phyloP scores from a whole-genome alignment of 805 yeast genomes.

The Metschnikowia santaceciliae region DNA sequence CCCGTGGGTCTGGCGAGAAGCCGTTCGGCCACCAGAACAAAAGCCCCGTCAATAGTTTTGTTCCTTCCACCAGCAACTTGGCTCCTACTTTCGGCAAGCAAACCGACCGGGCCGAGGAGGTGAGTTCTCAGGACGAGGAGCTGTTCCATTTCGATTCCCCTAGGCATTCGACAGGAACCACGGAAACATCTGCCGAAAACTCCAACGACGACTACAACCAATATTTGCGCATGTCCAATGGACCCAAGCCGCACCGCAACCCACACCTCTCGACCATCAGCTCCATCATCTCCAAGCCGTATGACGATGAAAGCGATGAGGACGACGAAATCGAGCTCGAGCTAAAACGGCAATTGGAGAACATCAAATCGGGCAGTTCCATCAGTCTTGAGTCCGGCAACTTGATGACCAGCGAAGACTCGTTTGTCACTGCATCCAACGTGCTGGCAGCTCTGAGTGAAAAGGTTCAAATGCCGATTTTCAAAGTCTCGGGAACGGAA shows the following conservation, averaged over 20 bases:
- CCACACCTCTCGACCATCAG: constrained; percentile 41
- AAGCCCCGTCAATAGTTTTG: constrained; percentile 1
- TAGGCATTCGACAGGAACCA: constrained; percentile 8
- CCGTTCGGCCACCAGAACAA: neutral
- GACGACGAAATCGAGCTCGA: constrained; percentile 35
- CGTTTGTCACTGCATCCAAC: constrained; percentile 8
- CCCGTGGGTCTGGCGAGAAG: constrained; percentile 8
- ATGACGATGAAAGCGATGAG: constrained; percentile 21
- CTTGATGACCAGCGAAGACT: constrained; percentile 8
- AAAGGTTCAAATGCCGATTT: constrained; percentile 5
- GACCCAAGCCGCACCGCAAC: constrained; percentile 15
- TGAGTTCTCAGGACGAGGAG: constrained; percentile 7
- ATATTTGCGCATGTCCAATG: constrained; percentile 19
- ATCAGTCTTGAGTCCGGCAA: constrained; percentile 5
- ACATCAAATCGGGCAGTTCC: constrained; percentile 25
- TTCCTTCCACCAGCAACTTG: constrained; percentile 11
- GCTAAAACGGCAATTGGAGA: constrained; percentile 35
- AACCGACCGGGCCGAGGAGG: neutral
- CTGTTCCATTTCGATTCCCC: constrained; percentile 6
- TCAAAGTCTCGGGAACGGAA: constrained; percentile 3
- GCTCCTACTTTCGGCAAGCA: constrained; percentile 4
- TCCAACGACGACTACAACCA: constrained; percentile 23
- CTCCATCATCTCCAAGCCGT: constrained; percentile 38
- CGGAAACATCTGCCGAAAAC: constrained; percentile 4
- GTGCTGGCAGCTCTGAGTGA: neutral